phyloP scores from a whole-genome alignment of 495 filamentous ascomycete genomes.

The Annulohypoxylon maeteangense region DNA sequence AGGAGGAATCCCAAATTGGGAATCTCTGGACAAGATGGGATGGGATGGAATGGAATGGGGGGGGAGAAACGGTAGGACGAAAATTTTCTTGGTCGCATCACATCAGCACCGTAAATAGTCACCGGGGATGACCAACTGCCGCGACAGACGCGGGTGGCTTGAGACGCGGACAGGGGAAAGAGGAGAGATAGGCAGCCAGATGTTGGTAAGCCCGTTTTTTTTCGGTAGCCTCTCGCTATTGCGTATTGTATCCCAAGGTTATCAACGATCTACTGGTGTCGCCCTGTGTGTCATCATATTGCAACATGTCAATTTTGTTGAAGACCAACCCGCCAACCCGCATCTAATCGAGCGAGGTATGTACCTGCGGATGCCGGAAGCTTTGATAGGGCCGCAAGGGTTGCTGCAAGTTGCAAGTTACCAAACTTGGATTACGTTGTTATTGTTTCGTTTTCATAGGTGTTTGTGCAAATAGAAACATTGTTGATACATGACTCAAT shows the following conservation, averaged over 20 bases:
- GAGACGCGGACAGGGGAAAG: slow-evolving; percentile 12
- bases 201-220: neutral
- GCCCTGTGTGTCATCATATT: neutral
- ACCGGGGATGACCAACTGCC: slow-evolving; percentile 35
- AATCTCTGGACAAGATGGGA: slow-evolving; percentile 24
- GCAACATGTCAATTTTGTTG: slow-evolving; percentile 7
- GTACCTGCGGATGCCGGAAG: slow-evolving; percentile 9
- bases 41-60: no score
- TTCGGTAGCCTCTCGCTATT: neutral
- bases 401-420: slow-evolving; percentile 20
- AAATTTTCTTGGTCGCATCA: slow-evolving; percentile 29
- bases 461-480: slow-evolving; percentile 31
- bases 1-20: slow-evolving; percentile 24
- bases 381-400: slow-evolving; percentile 24
- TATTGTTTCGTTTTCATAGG: slow-evolving; percentile 25
- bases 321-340: slow-evolving; percentile 18
- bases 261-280: neutral
- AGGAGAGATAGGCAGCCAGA: slow-evolving; percentile 8
- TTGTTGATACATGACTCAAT: slow-evolving; percentile 32
- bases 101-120: slow-evolving; percentile 40
- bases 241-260: no score
- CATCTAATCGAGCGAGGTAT: slow-evolving; percentile 5
- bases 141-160: slow-evolving; percentile 35
- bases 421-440: slow-evolving; percentile 27
- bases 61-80: neutral